phyloP scores from a whole-genome alignment of 805 yeast species.

The Yamadazyma takamatsuzukensis region DNA sequence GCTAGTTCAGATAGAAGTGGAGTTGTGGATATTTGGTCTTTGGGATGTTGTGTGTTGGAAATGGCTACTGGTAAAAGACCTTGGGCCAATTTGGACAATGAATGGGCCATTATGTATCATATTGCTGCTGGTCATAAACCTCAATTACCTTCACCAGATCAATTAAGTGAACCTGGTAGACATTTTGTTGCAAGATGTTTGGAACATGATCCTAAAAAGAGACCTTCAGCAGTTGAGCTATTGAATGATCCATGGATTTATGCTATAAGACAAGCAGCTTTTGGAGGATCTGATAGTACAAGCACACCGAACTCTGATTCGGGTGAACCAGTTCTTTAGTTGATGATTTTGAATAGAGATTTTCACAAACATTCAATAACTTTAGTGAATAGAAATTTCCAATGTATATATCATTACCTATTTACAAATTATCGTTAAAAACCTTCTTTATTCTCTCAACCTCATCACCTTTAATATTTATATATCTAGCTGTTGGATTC shows the following conservation, averaged over 20 bases:
- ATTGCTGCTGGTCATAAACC: conserved; percentile 95
- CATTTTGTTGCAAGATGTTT: conserved; percentile 71
- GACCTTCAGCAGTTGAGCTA: conserved; percentile 82
- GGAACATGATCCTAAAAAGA: conserved; percentile 73
- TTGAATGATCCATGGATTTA: conserved; percentile 88
- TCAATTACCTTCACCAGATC: conserved; percentile 74
- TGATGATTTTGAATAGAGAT: no score
- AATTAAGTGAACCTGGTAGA: conserved; percentile 70
- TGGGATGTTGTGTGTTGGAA: conserved; percentile 93
- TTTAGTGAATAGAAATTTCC: not conserved
- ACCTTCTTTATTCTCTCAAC: conserved; percentile 26
- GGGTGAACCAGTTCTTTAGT: no score
- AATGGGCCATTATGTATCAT: conserved; percentile 98
- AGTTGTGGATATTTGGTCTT: conserved; percentile 87
- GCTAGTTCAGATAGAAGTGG: conserved; percentile 56
- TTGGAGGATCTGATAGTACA: conserved; percentile 38
- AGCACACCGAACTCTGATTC: conserved; percentile 37
- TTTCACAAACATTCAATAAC: no score
- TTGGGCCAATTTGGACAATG: conserved; percentile 94
- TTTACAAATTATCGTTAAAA: conserved; percentile 18
- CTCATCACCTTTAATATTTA: conserved; percentile 39
- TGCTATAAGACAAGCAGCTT: conserved; percentile 65
- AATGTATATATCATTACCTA: conserved; percentile 5
- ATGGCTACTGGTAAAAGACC: conserved; percentile 97
- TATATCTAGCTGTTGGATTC: conserved; percentile 31